Conservation (phyloP, 345 rosid genomes). For the Corymbia maculata region DNA sequence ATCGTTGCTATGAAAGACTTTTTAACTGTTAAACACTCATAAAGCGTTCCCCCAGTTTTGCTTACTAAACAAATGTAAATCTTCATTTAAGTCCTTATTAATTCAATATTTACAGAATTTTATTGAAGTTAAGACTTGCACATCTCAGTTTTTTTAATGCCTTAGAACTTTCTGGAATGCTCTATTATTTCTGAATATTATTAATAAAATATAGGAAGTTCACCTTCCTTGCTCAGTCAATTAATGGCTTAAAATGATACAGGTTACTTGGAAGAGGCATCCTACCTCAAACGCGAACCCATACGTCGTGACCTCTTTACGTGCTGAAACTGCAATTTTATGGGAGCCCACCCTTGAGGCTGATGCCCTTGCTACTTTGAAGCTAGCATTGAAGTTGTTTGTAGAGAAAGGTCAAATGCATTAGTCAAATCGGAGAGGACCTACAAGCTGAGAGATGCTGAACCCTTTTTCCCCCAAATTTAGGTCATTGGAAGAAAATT, state of each 20-base stretch:
- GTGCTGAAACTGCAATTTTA: slow-evolving; percentile 67
- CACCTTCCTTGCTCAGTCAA: neutral
- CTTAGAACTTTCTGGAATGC: neutral
- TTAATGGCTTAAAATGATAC: neutral
- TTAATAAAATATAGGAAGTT: neutral
- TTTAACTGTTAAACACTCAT: neutral
- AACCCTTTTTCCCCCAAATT: neutral
- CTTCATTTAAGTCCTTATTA: neutral
- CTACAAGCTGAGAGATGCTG: neutral
- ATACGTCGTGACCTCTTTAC: slow-evolving; percentile 57
- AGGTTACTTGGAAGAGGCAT: slow-evolving; percentile 89
- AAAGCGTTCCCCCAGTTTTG: neutral
- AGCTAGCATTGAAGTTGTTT: slow-evolving; percentile 27
- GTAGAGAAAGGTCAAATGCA: neutral
- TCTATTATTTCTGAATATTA: no score
- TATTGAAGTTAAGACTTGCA: neutral
- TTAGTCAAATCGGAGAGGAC: neutral
- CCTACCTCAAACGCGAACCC: slow-evolving; percentile 96
- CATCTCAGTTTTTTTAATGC: no score
- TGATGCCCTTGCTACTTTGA: slow-evolving; percentile 84
- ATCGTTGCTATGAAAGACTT: no score
- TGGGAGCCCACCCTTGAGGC: slow-evolving; percentile 86
- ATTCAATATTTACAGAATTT: neutral
- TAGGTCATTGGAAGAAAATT: neutral
- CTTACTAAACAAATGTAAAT: neutral